Evolutionary conservation across 805 yeast species (phyloP), one percentile per base, ranked within the genome.

Genomic region (Metschnikowia arizonensis): DNA sequence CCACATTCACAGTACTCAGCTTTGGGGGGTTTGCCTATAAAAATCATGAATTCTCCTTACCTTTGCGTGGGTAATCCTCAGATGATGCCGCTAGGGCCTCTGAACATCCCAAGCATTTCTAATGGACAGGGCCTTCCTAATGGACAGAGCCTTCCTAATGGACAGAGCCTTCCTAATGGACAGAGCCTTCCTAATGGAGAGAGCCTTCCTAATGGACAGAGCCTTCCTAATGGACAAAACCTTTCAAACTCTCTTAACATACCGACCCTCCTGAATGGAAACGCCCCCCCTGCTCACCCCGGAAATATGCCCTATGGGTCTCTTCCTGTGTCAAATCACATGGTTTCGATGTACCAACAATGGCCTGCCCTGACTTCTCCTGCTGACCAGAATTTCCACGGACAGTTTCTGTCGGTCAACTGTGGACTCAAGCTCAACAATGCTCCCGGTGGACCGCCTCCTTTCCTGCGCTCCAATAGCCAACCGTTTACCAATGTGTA

Each of bases 11-110:
- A 9, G 23, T 29, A 23, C n/a, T 15, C 25, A 5, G 23, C 36
- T 10, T 9, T 26, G 15, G 24, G 33, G 26, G 26, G 15, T 5
- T 24, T 21, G 25, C 28, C 44, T 25, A 19, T 28, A 21, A 45
- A 42, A 18, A 29, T 11, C 38, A 18, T 15, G 18, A 19, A 28
- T 24, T 35, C 34, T 12, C 49, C 55, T 4, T 61, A 61, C 17
- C 38, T 50, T 19, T 35, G 45, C 24, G 31, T 31, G 8, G 23
- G 30, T 24, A 35, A 50, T 19, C 42, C 47, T 17, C 11, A 39
- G 12, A 39, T 31, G 38, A 29, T 45, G 42, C 33, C 45, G 11
- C 24, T 38, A 23, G 42, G 31, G 19, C 42, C 40, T 4, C 47
- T 32, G 14, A 24, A 15, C 11, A 37, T 37, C 33, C 40, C 18